Evolutionary conservation across 2,329 filamentous ascomycete species (phyloP).

Genomic region (Monosporascus sp.): DNA sequence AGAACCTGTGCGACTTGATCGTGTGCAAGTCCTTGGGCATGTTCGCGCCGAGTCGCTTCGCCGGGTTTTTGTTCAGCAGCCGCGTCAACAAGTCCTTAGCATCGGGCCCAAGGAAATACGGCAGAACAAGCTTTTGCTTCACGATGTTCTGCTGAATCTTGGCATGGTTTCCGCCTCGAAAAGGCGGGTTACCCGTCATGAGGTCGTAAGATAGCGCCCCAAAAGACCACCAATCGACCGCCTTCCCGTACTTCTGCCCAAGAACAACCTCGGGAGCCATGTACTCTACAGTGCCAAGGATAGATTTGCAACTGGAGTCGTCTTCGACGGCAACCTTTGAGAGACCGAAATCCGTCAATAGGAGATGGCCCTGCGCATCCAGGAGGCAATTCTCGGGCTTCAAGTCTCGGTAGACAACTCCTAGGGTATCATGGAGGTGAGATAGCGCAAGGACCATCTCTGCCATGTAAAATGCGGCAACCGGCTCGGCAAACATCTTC

Average conservation of each 20-base stretch:
- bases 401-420: conserved; percentile 92
- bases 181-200: conserved; percentile 87
- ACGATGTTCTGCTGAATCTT: conserved; percentile 96
- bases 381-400: conserved; percentile 98
- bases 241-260: conserved; percentile 84
- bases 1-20: conserved; percentile 93
- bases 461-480: conserved; percentile 95
- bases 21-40: conserved; percentile 83
- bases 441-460: conserved; percentile 94
- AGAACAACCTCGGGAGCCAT: conserved; percentile 96
- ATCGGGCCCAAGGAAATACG: conserved; percentile 86
- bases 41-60: conserved; percentile 79
- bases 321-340: conserved; percentile 87
- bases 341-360: conserved; percentile 93
- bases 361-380: conserved; percentile 83
- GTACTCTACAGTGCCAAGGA: conserved; percentile 94
- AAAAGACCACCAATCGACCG: conserved; percentile 98
- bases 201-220: conserved; percentile 89
- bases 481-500: conserved; percentile 88
- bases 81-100: conserved; percentile 91
- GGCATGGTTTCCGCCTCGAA: conserved; percentile 82
- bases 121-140: conserved; percentile 81
- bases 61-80: conserved; percentile 84
- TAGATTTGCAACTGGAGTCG: conserved; percentile 68
- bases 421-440: conserved; percentile 85